Evolutionary conservation across 164 flowering plant species (phyloP), one percentile per base, ranked within the genome.

Genomic region (Berberis vulgaris): DNA sequence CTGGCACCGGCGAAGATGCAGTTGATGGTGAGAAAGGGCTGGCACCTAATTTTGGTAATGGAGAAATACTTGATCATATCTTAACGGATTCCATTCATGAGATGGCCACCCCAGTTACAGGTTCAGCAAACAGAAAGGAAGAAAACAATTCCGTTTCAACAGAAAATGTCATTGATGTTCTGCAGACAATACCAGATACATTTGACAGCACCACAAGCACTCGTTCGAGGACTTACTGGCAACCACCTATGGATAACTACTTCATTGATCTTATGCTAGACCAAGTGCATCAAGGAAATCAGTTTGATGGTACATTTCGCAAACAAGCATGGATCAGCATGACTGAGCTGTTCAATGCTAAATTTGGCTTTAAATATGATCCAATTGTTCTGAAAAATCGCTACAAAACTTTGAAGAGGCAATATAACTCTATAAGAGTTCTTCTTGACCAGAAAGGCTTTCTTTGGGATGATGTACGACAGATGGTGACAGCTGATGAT

Each of bases 401-500:
- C 42, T 80, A 79, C 73, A 84, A 82, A 70, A 82, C 86, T 59
- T 67, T 84, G 62, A 79, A 76, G 61, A 78, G 77, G 70, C 86
- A 82, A 45, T 78, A 78, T 69, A 82, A 76, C 67, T 80, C 71
- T n/a, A 74, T 84, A 53, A 79, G 65, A 70, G 71, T 69, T 60
- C 80, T 84, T 62, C 81, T 84, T 41, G 77, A 78, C 9, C 65
- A 78, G 73, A 67, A 80, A 66, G 86, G 84, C 8, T 84, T 82
- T 74, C 41, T 44, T 11, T 83, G 86, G 89, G 85, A 84, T 72
- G 85, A 76, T 41, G 11, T 74, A 41, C 79, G 85, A 6, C 85
- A 80, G 60, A 85, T 82, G 89, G 84, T 85, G 62, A 76, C 81
- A 13, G 86, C 89, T 65, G 85, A 80, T 77, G 89, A 82, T 67